Percentiles rank a stretch among this genome's conserved stretches.
phyloP scores from a whole-genome alignment of 768 basidiomycete species.

The Russula abietina region DNA sequence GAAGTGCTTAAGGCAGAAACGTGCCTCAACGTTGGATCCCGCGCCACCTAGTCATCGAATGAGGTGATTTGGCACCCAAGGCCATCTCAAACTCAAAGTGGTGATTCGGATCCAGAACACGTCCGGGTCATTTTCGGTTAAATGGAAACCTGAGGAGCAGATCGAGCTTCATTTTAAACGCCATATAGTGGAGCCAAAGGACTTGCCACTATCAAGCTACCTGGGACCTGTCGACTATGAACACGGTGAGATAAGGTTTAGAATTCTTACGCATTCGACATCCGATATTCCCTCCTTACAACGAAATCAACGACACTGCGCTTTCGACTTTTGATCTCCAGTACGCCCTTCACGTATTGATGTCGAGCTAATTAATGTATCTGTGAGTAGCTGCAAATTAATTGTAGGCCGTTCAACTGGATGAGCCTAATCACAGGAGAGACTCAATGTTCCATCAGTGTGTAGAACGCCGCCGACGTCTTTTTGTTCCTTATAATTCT shows the following conservation, averaged over 20 bases:
- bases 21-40: not conserved
- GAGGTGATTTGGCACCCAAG: not conserved
- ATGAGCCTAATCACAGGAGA: conserved; percentile 8
- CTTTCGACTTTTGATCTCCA: too few species aligned
- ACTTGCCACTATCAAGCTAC: not conserved
- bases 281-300: not conserved
- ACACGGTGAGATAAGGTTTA: not conserved
- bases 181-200: not conserved
- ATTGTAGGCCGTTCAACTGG: not conserved
- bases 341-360: not conserved
- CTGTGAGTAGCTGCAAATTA: not conserved
- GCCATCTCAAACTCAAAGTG: not conserved
- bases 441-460: not conserved
- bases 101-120: not conserved
- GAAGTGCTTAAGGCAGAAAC: not conserved
- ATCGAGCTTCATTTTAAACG: too few species aligned
- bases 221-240: not conserved
- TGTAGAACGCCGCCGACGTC: not conserved
- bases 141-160: not conserved
- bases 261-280: not conserved
- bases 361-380: not conserved
- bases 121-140: not conserved
- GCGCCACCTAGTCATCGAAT: not conserved
- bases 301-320: too few species aligned
- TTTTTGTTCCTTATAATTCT: not conserved